A percentile compares a stretch with the other conserved stretches of the same genome.
Evolutionary conservation across 306 rosid species (phyloP).

Genomic region (Gynostemma pentaphyllum): DNA sequence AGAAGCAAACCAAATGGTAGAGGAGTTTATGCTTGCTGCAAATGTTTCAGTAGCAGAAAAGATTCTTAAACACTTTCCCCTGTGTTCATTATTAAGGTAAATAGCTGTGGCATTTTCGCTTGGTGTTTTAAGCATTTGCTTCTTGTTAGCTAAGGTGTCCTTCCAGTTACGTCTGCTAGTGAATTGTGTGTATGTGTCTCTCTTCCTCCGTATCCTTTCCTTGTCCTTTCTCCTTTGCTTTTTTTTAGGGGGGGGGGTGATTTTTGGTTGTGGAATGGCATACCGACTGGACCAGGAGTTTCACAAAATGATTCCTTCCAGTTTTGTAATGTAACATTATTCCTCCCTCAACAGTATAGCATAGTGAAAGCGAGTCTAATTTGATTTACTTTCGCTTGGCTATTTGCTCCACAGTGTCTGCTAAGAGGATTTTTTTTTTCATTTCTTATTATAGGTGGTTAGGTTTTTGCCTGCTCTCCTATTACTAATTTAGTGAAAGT

Average conservation of each 20-base stretch:
- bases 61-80: constrained; percentile 64
- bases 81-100: constrained; percentile 75
- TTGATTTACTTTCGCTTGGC: not conserved
- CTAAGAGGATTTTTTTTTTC: not conserved
- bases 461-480: not conserved
- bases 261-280: not conserved
- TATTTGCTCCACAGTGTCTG: not conserved
- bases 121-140: not conserved
- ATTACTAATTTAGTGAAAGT: not conserved
- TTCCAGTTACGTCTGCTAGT: not conserved
- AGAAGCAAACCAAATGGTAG: constrained; percentile 99
- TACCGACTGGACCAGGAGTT: not conserved
- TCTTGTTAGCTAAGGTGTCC: not conserved
- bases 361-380: not conserved
- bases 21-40: constrained; percentile 99
- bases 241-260: not conserved
- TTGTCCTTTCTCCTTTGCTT: no score
- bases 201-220: not conserved
- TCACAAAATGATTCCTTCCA: not conserved
- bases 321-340: not conserved
- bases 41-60: constrained; percentile 86
- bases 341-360: not conserved
- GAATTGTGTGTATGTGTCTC: not conserved
- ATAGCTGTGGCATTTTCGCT: not conserved
- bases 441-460: constrained; percentile 1